These are phyloP conservation scores for Annulohypoxylon nitens DNA, from an alignment of 495 filamentous ascomycete species.

Conservation along the genomic window DNA sequence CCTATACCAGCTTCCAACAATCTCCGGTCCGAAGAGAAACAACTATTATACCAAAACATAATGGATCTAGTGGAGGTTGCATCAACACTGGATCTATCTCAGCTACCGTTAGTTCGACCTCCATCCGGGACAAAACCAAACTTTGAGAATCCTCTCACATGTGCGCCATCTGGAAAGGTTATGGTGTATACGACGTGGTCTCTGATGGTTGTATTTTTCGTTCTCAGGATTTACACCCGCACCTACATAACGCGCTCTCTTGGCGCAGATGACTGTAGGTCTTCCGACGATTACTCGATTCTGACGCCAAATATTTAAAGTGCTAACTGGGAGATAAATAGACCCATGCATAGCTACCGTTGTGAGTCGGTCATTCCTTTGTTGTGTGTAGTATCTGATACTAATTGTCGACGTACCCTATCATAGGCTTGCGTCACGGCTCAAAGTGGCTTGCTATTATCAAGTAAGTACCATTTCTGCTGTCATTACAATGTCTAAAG, in stretches of 20 bases:
- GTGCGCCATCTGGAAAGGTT: no score
- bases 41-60: no score
- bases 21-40: no score
- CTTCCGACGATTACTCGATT: background rate
- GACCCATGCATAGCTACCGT: background rate
- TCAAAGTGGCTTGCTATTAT: background rate
- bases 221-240: background rate
- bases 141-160: background rate
- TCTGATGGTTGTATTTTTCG: background rate
- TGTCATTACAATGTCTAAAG: no score
- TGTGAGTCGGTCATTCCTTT: background rate
- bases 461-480: background rate
- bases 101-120: background rate
- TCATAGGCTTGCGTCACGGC: background rate
- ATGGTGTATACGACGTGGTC: background rate
- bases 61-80: background rate
- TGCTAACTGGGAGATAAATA: background rate
- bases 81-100: background rate
- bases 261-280: background rate
- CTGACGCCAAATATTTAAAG: background rate
- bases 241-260: background rate
- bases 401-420: background rate
- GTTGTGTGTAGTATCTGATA: background rate
- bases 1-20: background rate
- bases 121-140: background rate